Conservation (phyloP, 2,329 filamentous ascomycete genomes). For the Neonectria punicea region DNA sequence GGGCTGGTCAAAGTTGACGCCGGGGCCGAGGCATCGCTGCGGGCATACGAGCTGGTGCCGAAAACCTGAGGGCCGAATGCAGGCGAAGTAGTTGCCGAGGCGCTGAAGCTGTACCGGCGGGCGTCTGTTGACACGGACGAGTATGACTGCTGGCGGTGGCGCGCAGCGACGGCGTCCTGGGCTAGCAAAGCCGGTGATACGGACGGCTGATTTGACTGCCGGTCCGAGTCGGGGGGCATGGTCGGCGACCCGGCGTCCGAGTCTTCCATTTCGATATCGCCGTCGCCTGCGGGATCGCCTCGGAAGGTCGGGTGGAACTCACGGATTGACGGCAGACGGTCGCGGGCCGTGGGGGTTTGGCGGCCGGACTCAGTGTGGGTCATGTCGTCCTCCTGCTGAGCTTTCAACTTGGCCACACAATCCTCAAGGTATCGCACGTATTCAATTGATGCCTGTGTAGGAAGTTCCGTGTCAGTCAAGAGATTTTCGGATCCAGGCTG, state of each 20-base stretch:
- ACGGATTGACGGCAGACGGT: conserved; percentile 50
- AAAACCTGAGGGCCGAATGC: conserved; percentile 64
- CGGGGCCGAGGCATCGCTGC: conserved; percentile 53
- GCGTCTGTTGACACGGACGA: conserved; percentile 64
- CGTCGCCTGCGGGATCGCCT: conserved; percentile 47
- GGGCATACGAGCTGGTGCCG: conserved; percentile 50
- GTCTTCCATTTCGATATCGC: conserved; percentile 71
- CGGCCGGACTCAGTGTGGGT: conserved; percentile 42
- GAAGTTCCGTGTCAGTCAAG: conserved; percentile 19
- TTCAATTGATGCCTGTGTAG: conserved; percentile 85
- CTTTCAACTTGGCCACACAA: conserved; percentile 84
- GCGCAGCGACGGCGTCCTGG: conserved; percentile 50
- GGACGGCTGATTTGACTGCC: conserved; percentile 56
- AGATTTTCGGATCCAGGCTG: neutral
- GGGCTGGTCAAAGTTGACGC: conserved; percentile 69
- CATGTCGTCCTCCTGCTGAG: conserved; percentile 54
- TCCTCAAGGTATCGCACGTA: conserved; percentile 95
- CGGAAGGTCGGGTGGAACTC: conserved; percentile 56
- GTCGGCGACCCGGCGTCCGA: conserved; percentile 61
- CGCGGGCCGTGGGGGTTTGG: conserved; percentile 41
- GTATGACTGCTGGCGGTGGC: conserved; percentile 61
- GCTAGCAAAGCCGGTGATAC: conserved; percentile 63
- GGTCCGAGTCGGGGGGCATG: conserved; percentile 49
- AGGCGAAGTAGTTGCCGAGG: conserved; percentile 64
- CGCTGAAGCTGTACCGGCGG: conserved; percentile 61